A percentile compares a stretch with the other conserved stretches of the same genome.
phyloP scores from a whole-genome alignment of 768 basidiomycete species.

The Tulasnella calospora region DNA sequence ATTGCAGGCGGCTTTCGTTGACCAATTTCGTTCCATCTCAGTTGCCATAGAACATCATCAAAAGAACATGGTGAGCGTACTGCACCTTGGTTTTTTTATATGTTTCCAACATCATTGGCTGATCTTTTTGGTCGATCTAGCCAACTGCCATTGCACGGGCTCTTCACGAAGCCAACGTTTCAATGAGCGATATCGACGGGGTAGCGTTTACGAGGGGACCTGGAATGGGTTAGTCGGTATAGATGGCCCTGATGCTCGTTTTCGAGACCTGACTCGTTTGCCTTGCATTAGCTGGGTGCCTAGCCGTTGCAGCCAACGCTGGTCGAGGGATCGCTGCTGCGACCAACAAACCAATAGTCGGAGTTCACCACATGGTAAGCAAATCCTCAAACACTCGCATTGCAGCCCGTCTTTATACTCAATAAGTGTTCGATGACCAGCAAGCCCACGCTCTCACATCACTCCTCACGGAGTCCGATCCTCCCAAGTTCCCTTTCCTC shows the following conservation, averaged over 20 bases:
- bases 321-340: constrained; percentile 83
- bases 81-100: not conserved
- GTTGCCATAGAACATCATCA: constrained; percentile 75
- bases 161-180: constrained; percentile 57
- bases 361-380: constrained; percentile 91
- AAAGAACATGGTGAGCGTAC: constrained; percentile 57
- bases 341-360: constrained; percentile 70
- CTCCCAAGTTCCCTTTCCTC: constrained; percentile 75
- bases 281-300: constrained; percentile 59
- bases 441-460: constrained; percentile 91
- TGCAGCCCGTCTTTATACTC: not conserved
- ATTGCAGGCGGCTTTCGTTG: too few relatives aligned
- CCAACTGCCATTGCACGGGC: constrained; percentile 68
- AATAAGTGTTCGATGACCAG: constrained; percentile 38
- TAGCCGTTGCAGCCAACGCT: constrained; percentile 71
- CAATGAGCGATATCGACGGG: constrained; percentile 65
- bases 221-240: constrained; percentile 44
- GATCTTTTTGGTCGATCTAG: constrained; percentile 39
- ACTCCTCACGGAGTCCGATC: constrained; percentile 52
- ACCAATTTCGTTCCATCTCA: constrained; percentile 30
- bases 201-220: constrained; percentile 90
- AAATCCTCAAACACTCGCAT: not conserved
- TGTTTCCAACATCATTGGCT: not conserved
- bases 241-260: not conserved
- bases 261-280: not conserved